These are phyloP conservation scores for Russula vinacea DNA, from an alignment of 768 basidiomycete genomes.

Conservation along the genomic window DNA sequence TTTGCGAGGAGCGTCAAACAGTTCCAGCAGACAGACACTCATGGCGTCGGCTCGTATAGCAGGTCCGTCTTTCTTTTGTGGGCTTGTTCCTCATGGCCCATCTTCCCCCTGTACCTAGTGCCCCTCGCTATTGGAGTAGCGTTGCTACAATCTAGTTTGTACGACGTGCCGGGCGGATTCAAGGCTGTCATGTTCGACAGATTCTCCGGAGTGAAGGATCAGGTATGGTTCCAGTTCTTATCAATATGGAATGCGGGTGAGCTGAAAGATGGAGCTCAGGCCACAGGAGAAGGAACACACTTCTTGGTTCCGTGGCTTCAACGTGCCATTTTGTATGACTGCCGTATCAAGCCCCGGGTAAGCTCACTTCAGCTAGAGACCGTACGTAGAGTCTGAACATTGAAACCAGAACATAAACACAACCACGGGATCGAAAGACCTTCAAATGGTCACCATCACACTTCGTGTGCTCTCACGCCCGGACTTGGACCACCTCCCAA, in stretches of 20 bases:
- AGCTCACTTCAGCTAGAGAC: conserved; percentile 32
- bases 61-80: conserved; percentile 5
- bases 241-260: background rate
- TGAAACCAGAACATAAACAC: conserved; percentile 87
- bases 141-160: conserved; percentile 48
- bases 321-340: conserved; percentile 94
- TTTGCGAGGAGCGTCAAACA: no score
- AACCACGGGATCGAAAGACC: conserved; percentile 95
- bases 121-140: conserved; percentile 56
- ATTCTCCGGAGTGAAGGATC: conserved; percentile 84
- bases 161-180: conserved; percentile 76
- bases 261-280: conserved; percentile 45
- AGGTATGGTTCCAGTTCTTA: conserved; percentile 45
- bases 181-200: conserved; percentile 98
- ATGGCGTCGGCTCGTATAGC: conserved; percentile 21
- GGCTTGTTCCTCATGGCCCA: conserved; percentile 42
- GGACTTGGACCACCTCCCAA: conserved; percentile 80
- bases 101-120: conserved; percentile 60
- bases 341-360: conserved; percentile 93
- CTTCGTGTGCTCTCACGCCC: conserved; percentile 94
- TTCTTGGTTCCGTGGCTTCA: conserved; percentile 95
- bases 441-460: conserved; percentile 98
- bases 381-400: background rate
- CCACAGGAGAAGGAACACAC: conserved; percentile 91
- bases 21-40: background rate